Base-by-base conservation (phyloP, 441 rosid genomes). In the Capsella rubella region DNA sequence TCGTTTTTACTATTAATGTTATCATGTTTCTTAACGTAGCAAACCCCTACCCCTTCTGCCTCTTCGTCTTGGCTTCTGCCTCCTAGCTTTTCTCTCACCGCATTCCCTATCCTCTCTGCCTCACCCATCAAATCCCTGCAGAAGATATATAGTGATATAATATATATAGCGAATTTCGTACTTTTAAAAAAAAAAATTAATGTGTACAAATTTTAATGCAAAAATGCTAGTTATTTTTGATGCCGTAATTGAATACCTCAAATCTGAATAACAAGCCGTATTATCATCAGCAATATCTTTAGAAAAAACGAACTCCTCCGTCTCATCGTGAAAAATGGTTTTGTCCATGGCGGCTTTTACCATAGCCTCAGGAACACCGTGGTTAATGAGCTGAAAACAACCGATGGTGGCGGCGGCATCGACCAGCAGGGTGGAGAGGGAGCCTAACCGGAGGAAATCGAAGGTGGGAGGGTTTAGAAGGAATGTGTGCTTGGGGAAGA, bases 341-440 rank as follows among this genome's bases (percentile, higher is more conserved):
- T 52, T 27, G 11, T 82, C 78, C 81, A 82, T 18, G 34, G 73
- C 83, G 54, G 83, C 49, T 53, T 71, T 73, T 31, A 67, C 49
- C 11, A 74, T 70, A 10, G 64, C 52, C 27, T 88, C 87, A 1
- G 88, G 80, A 72, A 90, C 81, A 35, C 92, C 96, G 65, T 82
- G 81, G 66, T 90, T 88, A 40, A 87, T 88, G 25, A 93, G 73
- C 77, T 93, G 95, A 55, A 91, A 93, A 78, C 97, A 91, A 35
- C 97, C 97, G 8, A 85, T 73, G 64, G 80, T 82, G 34, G 82
- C 46, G 2, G 87, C 52, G 25, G 97, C 87, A 71, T 88, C 92
- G 71, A 83, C 92, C 71, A 85, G 35, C 65, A 87, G 56, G 51
- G 79, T n/a, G 4, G 83, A 53, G 8, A 78, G 50, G n/a, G 75